phyloP scores from a whole-genome alignment of 2,329 filamentous ascomycete genomes.

The Colletotrichum euphorbiae region DNA sequence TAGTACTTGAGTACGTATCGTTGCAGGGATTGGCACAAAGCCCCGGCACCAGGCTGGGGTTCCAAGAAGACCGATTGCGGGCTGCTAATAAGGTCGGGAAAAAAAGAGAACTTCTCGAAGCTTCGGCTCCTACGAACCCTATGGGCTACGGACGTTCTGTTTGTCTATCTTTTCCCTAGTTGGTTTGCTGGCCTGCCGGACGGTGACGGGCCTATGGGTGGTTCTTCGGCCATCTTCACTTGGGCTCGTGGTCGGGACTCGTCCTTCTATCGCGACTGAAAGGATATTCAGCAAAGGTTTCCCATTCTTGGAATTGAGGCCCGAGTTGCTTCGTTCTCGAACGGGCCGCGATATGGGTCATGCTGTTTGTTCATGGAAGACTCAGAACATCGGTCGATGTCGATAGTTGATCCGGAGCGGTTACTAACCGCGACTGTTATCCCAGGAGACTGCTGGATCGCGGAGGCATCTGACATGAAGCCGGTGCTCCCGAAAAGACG shows the following conservation, averaged over 20 bases:
- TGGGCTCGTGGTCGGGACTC: too few species aligned
- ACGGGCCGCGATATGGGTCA: constrained; percentile 20
- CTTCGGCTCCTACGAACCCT: constrained; percentile 8
- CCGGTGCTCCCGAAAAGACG: neutral
- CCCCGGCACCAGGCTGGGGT: constrained; percentile 9
- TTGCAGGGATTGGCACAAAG: constrained; percentile 20
- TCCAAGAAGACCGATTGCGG: neutral
- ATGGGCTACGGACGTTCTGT: neutral
- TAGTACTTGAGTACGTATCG: constrained; percentile 4
- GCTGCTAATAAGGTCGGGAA: neutral
- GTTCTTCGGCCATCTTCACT: neutral
- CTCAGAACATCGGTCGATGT: neutral
- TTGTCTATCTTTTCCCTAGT: constrained; percentile 1
- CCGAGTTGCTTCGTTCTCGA: constrained; percentile 16
- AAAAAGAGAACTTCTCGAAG: constrained; percentile 21
- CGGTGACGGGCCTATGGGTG: neutral
- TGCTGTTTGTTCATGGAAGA: neutral
- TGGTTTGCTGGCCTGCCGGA: neutral
- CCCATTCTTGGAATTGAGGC: neutral
- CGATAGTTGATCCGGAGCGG: neutral
- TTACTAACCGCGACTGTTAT: neutral
- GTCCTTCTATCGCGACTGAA: neutral
- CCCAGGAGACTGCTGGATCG: neutral
- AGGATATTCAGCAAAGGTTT: neutral
- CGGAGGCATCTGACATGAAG: neutral